phyloP scores from a whole-genome alignment of 2,329 filamentous ascomycete species.

The Cladophialophora immunda region DNA sequence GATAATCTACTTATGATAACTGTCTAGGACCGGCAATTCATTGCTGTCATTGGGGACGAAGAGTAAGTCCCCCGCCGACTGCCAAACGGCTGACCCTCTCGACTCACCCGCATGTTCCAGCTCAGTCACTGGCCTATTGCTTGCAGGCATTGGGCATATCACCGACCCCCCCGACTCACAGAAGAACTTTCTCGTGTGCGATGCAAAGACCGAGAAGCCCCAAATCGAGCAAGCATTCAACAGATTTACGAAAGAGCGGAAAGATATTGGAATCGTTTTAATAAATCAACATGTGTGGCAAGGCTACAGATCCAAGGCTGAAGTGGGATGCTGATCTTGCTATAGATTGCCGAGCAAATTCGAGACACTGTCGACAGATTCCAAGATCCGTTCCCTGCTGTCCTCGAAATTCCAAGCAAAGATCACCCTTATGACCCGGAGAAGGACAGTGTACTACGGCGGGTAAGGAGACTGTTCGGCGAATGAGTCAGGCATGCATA shows the following conservation, averaged over 20 bases:
- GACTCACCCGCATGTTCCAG: constrained; percentile 57
- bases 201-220: constrained; percentile 87
- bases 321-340: constrained; percentile 23
- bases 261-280: constrained; percentile 94
- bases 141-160: constrained; percentile 96
- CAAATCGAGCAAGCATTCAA: constrained; percentile 92
- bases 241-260: constrained; percentile 84
- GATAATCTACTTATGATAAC: neutral
- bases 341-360: constrained; percentile 91
- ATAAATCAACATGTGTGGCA: constrained; percentile 93
- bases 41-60: constrained; percentile 98
- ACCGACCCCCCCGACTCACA: constrained; percentile 86
- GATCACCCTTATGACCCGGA: constrained; percentile 99
- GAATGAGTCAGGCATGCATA: constrained; percentile 49
- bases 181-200: constrained; percentile 98
- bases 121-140: constrained; percentile 92
- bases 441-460: constrained; percentile 95
- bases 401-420: constrained; percentile 97
- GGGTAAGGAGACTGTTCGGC: constrained; percentile 78
- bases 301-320: neutral
- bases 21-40: constrained; percentile 82
- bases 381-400: constrained; percentile 92
- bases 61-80: constrained; percentile 52
- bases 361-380: constrained; percentile 89
- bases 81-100: neutral